Evolutionary conservation across 225 moss, liverwort and hornwort species (phyloP).

Genomic region (Marchantia polymorpha): DNA sequence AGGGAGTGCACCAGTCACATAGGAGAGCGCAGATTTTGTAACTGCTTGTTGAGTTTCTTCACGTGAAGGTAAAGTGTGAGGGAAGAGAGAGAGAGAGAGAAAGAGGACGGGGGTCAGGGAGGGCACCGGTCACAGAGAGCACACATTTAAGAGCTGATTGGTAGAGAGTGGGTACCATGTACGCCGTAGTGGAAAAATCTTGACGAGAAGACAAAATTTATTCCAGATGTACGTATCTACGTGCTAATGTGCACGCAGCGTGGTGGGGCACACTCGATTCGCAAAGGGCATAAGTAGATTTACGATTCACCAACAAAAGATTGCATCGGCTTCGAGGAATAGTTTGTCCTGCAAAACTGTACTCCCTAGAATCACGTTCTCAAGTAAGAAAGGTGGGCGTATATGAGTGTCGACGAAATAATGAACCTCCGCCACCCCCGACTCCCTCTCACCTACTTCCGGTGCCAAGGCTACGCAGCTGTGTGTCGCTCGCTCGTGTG

Average conservation of each 20-base stretch:
- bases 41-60: too few relatives aligned
- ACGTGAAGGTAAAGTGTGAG: too few relatives aligned
- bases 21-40: too few relatives aligned
- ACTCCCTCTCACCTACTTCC: background rate
- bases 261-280: background rate
- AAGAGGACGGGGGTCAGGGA: too few relatives aligned
- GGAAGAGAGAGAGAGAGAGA: too few relatives aligned
- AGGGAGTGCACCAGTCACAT: too few relatives aligned
- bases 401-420: background rate
- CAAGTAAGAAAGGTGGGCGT: background rate
- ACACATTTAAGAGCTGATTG: too few relatives aligned
- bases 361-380: background rate
- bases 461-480: background rate
- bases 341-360: background rate
- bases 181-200: background rate
- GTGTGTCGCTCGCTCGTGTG: background rate
- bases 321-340: background rate
- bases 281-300: background rate
- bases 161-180: too few relatives aligned
- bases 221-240: background rate
- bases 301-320: background rate
- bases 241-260: background rate
- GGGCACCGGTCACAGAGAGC: too few relatives aligned
- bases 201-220: background rate
- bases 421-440: background rate